These are phyloP conservation scores for Carpinus fangiana DNA, from an alignment of 306 rosid species.

Conservation along the genomic window DNA sequence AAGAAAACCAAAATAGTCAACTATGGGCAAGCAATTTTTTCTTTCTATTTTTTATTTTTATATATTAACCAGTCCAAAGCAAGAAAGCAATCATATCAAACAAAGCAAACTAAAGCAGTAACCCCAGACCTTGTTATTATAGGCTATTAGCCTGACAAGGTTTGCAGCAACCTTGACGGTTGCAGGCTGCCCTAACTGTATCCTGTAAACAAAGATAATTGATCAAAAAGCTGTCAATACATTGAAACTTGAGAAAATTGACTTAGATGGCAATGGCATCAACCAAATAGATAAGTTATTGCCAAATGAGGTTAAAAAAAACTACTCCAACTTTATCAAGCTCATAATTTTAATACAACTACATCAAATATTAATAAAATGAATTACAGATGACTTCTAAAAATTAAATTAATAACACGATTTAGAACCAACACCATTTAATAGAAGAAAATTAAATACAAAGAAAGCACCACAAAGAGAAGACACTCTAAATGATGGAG, in stretches of 20 bases:
- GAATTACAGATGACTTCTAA: not conserved
- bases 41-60: not conserved
- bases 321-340: not conserved
- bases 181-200: slow-evolving; percentile 95
- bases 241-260: slow-evolving; percentile 5
- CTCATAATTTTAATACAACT: not conserved
- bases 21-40: not conserved
- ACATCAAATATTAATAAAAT: not conserved
- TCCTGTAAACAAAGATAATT: slow-evolving; percentile 47
- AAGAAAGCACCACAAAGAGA: not conserved
- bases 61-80: not conserved
- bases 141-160: slow-evolving; percentile 81
- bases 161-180: slow-evolving; percentile 95
- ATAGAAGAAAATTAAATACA: not conserved
- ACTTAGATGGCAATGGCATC: not conserved
- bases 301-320: not conserved
- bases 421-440: not conserved
- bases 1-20: slow-evolving; percentile 18
- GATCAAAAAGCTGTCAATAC: slow-evolving; percentile 5
- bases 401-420: not conserved
- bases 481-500: not conserved
- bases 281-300: not conserved
- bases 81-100: slow-evolving; percentile 6
- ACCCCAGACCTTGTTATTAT: slow-evolving; percentile 79
- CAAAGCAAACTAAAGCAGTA: slow-evolving; percentile 4